Evolutionary conservation across 2,329 filamentous ascomycete genomes (phyloP), one percentile per base, ranked within the genome.

Genomic region (Epichloe elymi): DNA sequence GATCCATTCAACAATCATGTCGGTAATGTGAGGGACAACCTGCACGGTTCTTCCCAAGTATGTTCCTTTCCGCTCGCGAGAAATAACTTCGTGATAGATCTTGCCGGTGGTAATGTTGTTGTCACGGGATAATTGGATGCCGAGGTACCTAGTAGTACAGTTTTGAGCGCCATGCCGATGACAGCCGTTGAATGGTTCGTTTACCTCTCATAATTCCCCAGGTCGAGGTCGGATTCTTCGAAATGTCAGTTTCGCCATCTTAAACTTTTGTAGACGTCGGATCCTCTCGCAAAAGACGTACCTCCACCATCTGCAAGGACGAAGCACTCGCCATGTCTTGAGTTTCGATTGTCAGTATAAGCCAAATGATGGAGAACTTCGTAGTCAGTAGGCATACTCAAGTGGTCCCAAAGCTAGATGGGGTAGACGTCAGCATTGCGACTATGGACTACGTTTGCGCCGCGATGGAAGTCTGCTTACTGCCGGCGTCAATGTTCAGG

Each of bases 71-170:
- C 80, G 49, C 54, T 64, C 36, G 10, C 50, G 49, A 23, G 20
- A 36, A 57, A 51, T 23, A 41, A 26, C 19, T 38, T 46, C 53
- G 23, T 88, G 78, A 70, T 96, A 97, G 59, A 97, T 88, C 74
- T 97, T 96, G 64, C 93, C 93, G 5, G 91, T 95, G 3, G 93
- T 98, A 69, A 98, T 95, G 69, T 97, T 97, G 74, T 91, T 88
- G 60, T 95, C 89, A 55, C 83, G 76, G 8, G 82, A 88, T 54
- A 97, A 76, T 51, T 83, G 86, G 57, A 91, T 83, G 62, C 84
- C 83, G 50, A 95, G 82, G 65, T 95, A 95, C 37, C 68, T 64
- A 45, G 35, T 20, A 26, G 20, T 15, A 43, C 17, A 30, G 50
- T 19, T 19, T 44, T 45, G 45, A 49, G 37, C 11, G n/a, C n/a